Evolutionary conservation across 371 early-diverging fungal species (phyloP).

Genomic region (Furculomyces boomerangus): DNA sequence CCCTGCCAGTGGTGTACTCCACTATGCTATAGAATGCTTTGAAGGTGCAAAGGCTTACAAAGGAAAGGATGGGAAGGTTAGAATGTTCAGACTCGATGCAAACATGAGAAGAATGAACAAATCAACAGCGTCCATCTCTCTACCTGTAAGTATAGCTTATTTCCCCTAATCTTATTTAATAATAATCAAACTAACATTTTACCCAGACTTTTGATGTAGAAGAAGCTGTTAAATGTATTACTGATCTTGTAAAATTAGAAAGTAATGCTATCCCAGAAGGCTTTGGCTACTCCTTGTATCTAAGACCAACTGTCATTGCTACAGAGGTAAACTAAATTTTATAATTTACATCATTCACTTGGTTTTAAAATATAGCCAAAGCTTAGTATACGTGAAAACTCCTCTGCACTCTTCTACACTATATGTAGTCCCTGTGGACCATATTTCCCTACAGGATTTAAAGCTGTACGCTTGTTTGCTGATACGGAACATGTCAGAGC

Average conservation of each 20-base stretch:
- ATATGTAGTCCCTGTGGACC: conserved; percentile 94
- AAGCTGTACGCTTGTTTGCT: conserved; percentile 71
- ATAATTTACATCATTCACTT: too few relatives aligned
- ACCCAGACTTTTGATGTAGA: conserved; percentile 35
- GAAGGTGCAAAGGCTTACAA: conserved; percentile 89
- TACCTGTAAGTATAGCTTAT: conserved; percentile 50
- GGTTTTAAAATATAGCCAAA: conserved; percentile 9
- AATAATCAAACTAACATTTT: conserved; percentile 1
- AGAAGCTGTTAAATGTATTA: conserved; percentile 66
- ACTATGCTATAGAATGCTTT: conserved; percentile 62
- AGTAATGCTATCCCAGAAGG: conserved; percentile 75
- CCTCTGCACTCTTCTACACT: conserved; percentile 63
- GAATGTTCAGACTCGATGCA: conserved; percentile 78
- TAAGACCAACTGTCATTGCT: conserved; percentile 90
- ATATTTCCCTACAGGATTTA: conserved; percentile 53
- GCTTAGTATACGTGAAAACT: conserved; percentile 29
- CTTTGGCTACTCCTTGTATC: conserved; percentile 83
- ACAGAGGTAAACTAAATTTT: conserved; percentile 60
- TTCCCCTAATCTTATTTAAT: too few relatives aligned
- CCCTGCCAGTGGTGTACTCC: conserved; percentile 79
- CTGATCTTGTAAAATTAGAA: conserved; percentile 67
- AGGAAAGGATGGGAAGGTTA: conserved; percentile 57
- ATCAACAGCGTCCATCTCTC: conserved; percentile 55
- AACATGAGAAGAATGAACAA: conserved; percentile 69
- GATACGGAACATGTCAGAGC: conserved; percentile 76